phyloP scores from a whole-genome alignment of 225 moss, liverwort and hornwort species.

The Asterella californica region DNA sequence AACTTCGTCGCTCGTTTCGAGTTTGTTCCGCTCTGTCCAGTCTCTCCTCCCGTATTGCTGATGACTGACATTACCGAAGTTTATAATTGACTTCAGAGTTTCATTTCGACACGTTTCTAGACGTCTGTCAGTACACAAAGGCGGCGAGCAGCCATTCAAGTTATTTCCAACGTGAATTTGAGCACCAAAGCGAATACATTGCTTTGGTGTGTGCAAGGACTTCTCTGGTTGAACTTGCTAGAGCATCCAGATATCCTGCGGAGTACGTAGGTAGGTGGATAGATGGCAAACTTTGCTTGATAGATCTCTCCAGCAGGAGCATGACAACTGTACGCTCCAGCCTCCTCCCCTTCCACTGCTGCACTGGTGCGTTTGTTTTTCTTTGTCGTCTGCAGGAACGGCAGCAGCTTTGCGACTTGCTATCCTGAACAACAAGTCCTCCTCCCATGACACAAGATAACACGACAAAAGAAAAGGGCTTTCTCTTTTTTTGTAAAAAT shows the following conservation, averaged over 20 bases:
- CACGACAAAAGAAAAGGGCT: not conserved
- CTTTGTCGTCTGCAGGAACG: not conserved
- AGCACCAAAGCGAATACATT: not conserved
- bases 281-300: not conserved
- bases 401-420: not conserved
- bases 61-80: not conserved
- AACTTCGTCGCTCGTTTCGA: not conserved
- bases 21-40: not conserved
- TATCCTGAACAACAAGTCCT: no score
- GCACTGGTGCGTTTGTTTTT: not conserved
- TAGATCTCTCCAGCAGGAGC: slow-evolving; percentile 2
- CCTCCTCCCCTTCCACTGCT: not conserved
- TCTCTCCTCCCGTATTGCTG: not conserved
- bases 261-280: not conserved
- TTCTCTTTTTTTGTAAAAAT: not conserved
- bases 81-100: not conserved
- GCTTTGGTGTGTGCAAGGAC: not conserved
- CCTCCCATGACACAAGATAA: not conserved
- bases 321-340: not conserved
- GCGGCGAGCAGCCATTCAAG: not conserved
- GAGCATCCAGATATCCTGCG: not conserved
- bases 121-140: not conserved
- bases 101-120: not conserved
- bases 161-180: not conserved
- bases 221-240: not conserved